These are phyloP conservation scores for thale cress (Arabidopsis thaliana) DNA, from an alignment of 345 rosid genomes.

Conservation along the genomic window TAIR10.1 NC_003071.7:15956001-15956500, in stretches of 20 bases:
- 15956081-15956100: no score
- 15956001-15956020: background rate
- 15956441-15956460: background rate
- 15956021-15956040: background rate
- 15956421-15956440: background rate
- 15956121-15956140: background rate
- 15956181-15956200: no score
- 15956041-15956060: background rate
- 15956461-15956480: background rate
- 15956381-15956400: background rate
- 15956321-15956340: background rate
- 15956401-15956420: background rate
- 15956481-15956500: background rate
- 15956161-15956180: background rate
- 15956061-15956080: no score
- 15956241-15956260: background rate
- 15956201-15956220: no score
- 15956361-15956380: background rate
- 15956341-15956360: background rate
- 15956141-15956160: background rate
- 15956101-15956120: no score
- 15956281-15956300: background rate
- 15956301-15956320: background rate
- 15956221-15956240: no score
- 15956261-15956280: background rate